These are phyloP conservation scores for Penicillium verrucosum DNA, from an alignment of 2,329 filamentous ascomycete genomes.

Conservation along the genomic window DNA sequence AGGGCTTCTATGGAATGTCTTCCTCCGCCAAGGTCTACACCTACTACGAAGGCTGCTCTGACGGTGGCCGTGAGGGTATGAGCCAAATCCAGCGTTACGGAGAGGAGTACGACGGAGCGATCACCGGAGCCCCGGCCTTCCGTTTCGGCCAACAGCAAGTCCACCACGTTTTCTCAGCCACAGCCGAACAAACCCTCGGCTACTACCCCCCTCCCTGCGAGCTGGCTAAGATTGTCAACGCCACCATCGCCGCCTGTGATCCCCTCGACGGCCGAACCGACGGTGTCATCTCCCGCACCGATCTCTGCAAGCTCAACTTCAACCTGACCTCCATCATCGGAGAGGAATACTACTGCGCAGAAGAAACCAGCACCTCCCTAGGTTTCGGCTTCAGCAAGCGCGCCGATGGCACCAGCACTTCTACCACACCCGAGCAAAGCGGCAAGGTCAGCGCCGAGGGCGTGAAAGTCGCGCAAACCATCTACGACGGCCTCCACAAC, in stretches of 20 bases:
- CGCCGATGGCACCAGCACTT: conserved; percentile 17
- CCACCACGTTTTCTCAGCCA: conserved; percentile 40
- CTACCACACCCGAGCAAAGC: conserved; percentile 30
- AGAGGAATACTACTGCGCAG: conserved; percentile 45
- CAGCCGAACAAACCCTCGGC: conserved; percentile 40
- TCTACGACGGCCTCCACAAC: conserved; percentile 42
- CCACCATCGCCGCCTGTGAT: conserved; percentile 55
- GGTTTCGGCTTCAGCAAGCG: conserved; percentile 31
- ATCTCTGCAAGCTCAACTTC: conserved; percentile 48
- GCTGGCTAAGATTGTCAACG: conserved; percentile 44
- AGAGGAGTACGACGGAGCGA: conserved; percentile 48
- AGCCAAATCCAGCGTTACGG: conserved; percentile 51
- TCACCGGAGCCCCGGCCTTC: conserved; percentile 49
- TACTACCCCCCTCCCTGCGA: conserved; percentile 44
- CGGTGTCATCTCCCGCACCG: conserved; percentile 51
- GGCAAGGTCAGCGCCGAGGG: conserved; percentile 28
- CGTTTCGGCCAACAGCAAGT: conserved; percentile 46
- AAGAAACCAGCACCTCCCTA: conserved; percentile 26
- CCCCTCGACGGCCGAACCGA: conserved; percentile 54
- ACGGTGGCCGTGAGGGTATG: conserved; percentile 54
- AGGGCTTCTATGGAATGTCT: conserved; percentile 40
- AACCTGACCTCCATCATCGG: conserved; percentile 49
- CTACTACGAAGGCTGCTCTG: conserved; percentile 56
- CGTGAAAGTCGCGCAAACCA: conserved; percentile 34
- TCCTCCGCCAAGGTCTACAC: conserved; percentile 33